phyloP scores from a whole-genome alignment of 208 protist genomes.

The Trypanosoma grayi region DNA sequence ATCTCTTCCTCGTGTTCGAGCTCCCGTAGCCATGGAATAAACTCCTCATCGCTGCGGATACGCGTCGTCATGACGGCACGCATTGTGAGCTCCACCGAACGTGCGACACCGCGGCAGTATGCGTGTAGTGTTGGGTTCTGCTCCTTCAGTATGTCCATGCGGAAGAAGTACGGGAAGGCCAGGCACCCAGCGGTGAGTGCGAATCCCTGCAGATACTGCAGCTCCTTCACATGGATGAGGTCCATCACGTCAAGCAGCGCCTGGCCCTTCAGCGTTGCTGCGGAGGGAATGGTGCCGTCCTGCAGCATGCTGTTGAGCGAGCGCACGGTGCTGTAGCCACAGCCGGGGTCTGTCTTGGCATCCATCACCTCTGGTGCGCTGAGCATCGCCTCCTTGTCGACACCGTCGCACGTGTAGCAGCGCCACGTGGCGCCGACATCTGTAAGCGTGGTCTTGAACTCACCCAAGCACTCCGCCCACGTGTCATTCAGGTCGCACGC shows the following conservation, averaged over 20 bases:
- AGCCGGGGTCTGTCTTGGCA: slow-evolving; percentile 81
- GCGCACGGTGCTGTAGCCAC: slow-evolving; percentile 43
- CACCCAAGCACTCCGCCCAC: slow-evolving; percentile 63
- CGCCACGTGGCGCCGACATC: slow-evolving; percentile 39
- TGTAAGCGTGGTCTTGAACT: slow-evolving; percentile 43
- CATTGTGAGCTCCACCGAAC: slow-evolving; percentile 50
- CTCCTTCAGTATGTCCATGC: slow-evolving; percentile 55
- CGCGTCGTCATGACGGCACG: slow-evolving; percentile 64
- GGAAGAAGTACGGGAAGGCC: slow-evolving; percentile 74
- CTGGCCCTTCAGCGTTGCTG: slow-evolving; percentile 38
- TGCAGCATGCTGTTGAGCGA: slow-evolving; percentile 52
- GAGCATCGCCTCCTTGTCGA: slow-evolving; percentile 76
- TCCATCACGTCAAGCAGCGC: slow-evolving; percentile 77
- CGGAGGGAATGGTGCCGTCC: slow-evolving; percentile 45
- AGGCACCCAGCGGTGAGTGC: slow-evolving; percentile 67
- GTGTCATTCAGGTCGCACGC: slow-evolving; percentile 56
- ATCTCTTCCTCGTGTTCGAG: slow-evolving; percentile 47
- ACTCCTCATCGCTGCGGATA: slow-evolving; percentile 85
- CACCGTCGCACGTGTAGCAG: slow-evolving; percentile 51
- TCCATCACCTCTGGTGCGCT: slow-evolving; percentile 86
- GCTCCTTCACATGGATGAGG: slow-evolving; percentile 63
- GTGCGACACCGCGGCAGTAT: slow-evolving; percentile 76
- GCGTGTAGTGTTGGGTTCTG: slow-evolving; percentile 54
- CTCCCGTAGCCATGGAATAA: slow-evolving; percentile 57
- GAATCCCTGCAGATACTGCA: slow-evolving; percentile 66